A percentile compares a stretch with the other conserved stretches of the same genome.
Conservation (phyloP, 768 basidiomycete species). For the Pleurotus cornucopiae region DNA sequence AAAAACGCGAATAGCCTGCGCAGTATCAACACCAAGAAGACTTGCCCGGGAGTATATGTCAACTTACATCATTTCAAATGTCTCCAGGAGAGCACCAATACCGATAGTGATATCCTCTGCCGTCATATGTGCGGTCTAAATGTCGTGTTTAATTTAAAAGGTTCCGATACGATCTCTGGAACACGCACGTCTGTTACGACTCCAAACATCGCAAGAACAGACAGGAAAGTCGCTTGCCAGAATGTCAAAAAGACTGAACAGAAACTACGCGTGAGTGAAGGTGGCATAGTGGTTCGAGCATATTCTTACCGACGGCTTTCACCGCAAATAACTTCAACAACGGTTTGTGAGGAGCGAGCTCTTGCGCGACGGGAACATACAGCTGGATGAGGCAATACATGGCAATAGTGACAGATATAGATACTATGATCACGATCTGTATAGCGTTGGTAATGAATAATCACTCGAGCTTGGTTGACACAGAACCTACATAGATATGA, state of each 20-base stretch:
- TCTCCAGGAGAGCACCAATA: slow-evolving; percentile 62
- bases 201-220: slow-evolving; percentile 50
- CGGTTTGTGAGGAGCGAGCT: slow-evolving; percentile 56
- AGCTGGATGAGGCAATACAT: slow-evolving; percentile 79
- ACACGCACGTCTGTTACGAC: slow-evolving; percentile 57
- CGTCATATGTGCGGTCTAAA: slow-evolving; percentile 63
- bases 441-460: not conserved
- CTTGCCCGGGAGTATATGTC: not conserved
- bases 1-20: slow-evolving; percentile 60
- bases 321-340: slow-evolving; percentile 66
- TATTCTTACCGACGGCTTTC: slow-evolving; percentile 61
- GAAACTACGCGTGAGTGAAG: too few relatives aligned
- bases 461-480: not conserved
- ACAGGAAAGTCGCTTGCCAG: slow-evolving; percentile 67
- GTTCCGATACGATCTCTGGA: not conserved
- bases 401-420: slow-evolving; percentile 67
- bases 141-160: not conserved
- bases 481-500: slow-evolving; percentile 54
- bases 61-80: slow-evolving; percentile 72
- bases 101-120: slow-evolving; percentile 72
- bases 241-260: slow-evolving; percentile 64
- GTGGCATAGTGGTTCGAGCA: not conserved
- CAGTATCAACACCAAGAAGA: slow-evolving; percentile 9
- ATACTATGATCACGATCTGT: slow-evolving; percentile 58
- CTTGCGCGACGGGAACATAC: slow-evolving; percentile 50